Evolutionary conservation across 768 basidiomycete genomes (phyloP).

Genomic region (Serendipita sp.): DNA sequence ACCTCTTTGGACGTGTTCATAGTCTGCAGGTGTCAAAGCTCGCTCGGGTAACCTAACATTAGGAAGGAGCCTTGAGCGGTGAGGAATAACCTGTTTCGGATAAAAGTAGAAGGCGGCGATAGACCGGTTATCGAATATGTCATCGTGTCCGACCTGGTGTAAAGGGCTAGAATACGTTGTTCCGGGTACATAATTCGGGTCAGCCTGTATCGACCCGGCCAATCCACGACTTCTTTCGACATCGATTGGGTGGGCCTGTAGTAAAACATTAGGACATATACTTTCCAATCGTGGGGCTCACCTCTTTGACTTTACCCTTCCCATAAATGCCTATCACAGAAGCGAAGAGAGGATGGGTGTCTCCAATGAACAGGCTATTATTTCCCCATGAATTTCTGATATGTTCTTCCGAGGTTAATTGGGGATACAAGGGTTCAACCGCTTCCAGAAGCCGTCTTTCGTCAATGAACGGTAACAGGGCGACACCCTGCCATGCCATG

Average conservation of each 20-base stretch:
- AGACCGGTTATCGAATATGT: constrained; percentile 77
- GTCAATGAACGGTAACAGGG: constrained; percentile 91
- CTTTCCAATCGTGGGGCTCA: constrained; percentile 23
- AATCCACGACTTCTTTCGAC: constrained; percentile 57
- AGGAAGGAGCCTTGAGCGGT: constrained; percentile 68
- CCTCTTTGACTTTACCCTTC: constrained; percentile 68
- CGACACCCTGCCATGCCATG: constrained; percentile 99
- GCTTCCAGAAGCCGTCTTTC: constrained; percentile 66
- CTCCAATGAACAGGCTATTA: constrained; percentile 65
- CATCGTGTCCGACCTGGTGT: constrained; percentile 23
- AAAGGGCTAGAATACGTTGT: constrained; percentile 76
- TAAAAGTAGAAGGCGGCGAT: constrained; percentile 79
- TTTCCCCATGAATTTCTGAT: constrained; percentile 74
- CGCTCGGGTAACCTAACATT: constrained; percentile 46
- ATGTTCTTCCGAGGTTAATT: constrained; percentile 68
- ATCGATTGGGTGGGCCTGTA: constrained; percentile 62
- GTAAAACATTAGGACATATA: background rate
- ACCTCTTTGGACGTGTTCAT: constrained; percentile 44
- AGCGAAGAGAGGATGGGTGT: constrained; percentile 75
- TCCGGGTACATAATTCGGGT: constrained; percentile 81
- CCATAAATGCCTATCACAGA: constrained; percentile 81
- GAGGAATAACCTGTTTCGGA: constrained; percentile 73
- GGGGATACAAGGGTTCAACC: constrained; percentile 41
- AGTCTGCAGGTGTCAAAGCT: constrained; percentile 50
- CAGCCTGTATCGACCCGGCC: constrained; percentile 62